Conservation (phyloP, 768 basidiomycete species). For the Suillus discolor region DNA sequence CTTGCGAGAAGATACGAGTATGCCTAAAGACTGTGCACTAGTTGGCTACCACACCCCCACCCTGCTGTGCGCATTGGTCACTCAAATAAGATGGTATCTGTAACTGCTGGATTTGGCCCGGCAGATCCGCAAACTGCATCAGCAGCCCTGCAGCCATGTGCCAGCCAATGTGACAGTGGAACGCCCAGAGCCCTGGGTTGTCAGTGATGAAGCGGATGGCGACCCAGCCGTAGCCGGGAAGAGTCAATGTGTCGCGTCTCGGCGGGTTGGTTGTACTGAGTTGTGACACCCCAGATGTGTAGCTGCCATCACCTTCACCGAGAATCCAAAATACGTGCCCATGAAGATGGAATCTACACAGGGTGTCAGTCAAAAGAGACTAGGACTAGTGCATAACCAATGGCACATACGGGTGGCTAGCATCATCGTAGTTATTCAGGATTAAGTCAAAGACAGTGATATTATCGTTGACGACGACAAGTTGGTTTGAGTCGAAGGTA, state of each 20-base stretch:
- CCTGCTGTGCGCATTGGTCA: conserved; percentile 38
- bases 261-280: conserved; percentile 40
- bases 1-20: background rate
- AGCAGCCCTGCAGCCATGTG: conserved; percentile 44
- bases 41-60: conserved; percentile 19
- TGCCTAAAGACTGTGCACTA: conserved; percentile 18
- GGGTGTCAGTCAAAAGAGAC: conserved; percentile 1
- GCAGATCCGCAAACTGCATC: conserved; percentile 43
- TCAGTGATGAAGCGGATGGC: conserved; percentile 44
- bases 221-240: conserved; percentile 41
- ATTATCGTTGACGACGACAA: conserved; percentile 28
- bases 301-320: conserved; percentile 37
- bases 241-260: conserved; percentile 43
- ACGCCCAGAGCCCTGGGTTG: conserved; percentile 48
- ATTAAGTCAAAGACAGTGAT: conserved; percentile 30
- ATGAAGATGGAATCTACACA: conserved; percentile 39
- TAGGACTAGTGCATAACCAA: background rate
- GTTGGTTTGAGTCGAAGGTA: conserved; percentile 25
- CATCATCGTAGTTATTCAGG: conserved; percentile 28
- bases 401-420: conserved; percentile 32
- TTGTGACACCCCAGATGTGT: conserved; percentile 26
- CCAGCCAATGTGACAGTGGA: conserved; percentile 46
- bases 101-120: conserved; percentile 35
- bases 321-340: conserved; percentile 40
- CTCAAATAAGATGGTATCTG: conserved; percentile 36